Evolutionary conservation across 176 grass and related monocot genomes (phyloP), one percentile per base, ranked within the genome.

Genomic region (Aegilops tauschii): DNA sequence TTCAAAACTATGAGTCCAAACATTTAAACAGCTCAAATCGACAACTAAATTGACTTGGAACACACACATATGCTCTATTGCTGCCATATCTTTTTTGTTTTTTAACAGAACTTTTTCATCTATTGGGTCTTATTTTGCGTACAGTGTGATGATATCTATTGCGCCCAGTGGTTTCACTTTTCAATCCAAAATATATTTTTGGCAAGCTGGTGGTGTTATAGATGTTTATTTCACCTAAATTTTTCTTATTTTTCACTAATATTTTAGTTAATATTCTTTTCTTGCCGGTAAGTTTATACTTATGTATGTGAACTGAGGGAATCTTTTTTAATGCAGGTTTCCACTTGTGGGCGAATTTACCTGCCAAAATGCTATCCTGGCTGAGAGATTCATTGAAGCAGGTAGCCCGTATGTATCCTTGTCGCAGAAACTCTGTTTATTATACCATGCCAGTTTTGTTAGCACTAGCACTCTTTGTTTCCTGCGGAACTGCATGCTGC

Each of bases 341-440:
- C 96, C 96, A 4, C 88, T 98, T 56, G 32, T 85, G 79, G 96
- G 93, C 66, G 96, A 98, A 98, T 98, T 98, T 92, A 98, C 78
- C 75, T 95, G 96, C 76, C 96, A 98, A 89, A 98, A 98, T 95
- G 96, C 93, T 89, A 83, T 98, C 89, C 85, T 93, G 69, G 96
- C 96, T 35, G 96, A 93, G 81, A 86, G 96, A 81, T 98, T 98
- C 76, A 98, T 98, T 89, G 93, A 98, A 98, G 93, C 91, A 92
- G 96, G 96, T 89, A 95, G 96, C 91, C 83, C 93, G 93, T 98
- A 98, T 83, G 93, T 98, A 95, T 93, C 84, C 77, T 70, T 87
- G 37, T 81, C 86, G 1, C 31, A 69, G 73, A 89, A 83, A 75
- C 61, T 62, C 50, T 89, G 84, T 82, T 84, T 65, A 27, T 79